phyloP scores from a whole-genome alignment of 1,139 yeast genomes.

The Yamadazyma mexicana region DNA sequence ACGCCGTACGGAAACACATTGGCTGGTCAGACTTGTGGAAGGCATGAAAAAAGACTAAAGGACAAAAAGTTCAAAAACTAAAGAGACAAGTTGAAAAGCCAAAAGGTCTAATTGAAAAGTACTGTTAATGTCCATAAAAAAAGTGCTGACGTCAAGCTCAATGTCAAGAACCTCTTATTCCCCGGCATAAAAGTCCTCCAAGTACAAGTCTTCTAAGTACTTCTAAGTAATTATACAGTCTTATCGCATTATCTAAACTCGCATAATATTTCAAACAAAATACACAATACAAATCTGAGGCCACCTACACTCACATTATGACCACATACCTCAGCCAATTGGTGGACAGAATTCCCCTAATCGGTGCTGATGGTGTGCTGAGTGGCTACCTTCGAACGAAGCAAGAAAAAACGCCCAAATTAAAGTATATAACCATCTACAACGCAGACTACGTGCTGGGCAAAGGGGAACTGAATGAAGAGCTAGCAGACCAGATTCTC shows the following conservation, averaged over 20 bases:
- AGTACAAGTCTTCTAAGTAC: no score
- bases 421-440: conserved; percentile 21
- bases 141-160: no score
- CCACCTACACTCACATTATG: no score
- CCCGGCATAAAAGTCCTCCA: no score
- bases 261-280: no score
- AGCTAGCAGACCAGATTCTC: conserved; percentile 29
- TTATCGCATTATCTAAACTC: no score
- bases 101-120: no score
- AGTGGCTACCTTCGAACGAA: conserved; percentile 16
- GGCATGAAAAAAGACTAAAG: conserved; percentile 9
- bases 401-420: conserved; percentile 15
- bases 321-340: conserved; percentile 21
- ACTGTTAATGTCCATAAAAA: no score
- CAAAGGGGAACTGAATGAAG: conserved; percentile 28
- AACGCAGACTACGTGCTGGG: conserved; percentile 22
- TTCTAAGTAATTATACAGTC: no score
- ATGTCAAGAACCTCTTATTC: no score
- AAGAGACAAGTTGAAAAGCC: no score
- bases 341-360: conserved; percentile 17
- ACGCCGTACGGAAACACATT: conserved; percentile 86
- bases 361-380: conserved; percentile 8
- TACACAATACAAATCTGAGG: no score
- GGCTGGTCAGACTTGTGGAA: conserved; percentile 76
- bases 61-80: not conserved